Evolutionary conservation across 768 basidiomycete genomes (phyloP), one percentile per base, ranked within the genome.

Genomic region (Kwoniella dendrophila): DNA sequence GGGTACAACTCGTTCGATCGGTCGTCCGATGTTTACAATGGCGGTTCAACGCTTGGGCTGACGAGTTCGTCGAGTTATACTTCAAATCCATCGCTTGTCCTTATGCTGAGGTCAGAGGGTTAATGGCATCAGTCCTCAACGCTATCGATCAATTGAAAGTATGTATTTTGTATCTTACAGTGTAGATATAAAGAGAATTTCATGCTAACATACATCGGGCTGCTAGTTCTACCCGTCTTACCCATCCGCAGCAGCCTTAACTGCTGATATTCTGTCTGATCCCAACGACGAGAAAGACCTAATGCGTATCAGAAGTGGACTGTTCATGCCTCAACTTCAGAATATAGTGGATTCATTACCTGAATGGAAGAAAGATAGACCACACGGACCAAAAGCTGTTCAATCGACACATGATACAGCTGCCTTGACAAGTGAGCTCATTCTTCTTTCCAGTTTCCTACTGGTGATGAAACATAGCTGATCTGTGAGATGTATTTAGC

Each of bases 381-480:
- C 93, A 26, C 86, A 91, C 27, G 91, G 92, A 55, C 92, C 92
- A 0, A 84, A 90, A 59, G 90, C 90, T 60, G 87, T 85, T 64
- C 88, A 92, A 72, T 95, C 92, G 8, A 85, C 86, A 84, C 93
- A 93, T 75, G 92, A 95, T 80, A 92, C 90, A 81, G 86, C 90
- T 63, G 90, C 90, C 2, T 80, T 90, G 58, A 90, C 90, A n/a
- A 81, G 90, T 91, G 80, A 75, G 85, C 49, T 27, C 16, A n/a
- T 12, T 38, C 18, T 14, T 38, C 33, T 26, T 11, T 5, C 8
- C 4, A 22, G 3, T n/a, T n/a, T n/a, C n/a, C n/a, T n/a, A n/a
- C n/a, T n/a, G n/a, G n/a, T n/a, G 32, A 24, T 20, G 18, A 30
- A 44, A 53, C 26, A 4, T 3, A 49, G 48, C 54, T 45, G 44